Percentiles rank a stretch among this genome's conserved stretches.
Evolutionary conservation across 139 green algal species (phyloP).

Genomic region (Micractinium conductrix): DNA sequence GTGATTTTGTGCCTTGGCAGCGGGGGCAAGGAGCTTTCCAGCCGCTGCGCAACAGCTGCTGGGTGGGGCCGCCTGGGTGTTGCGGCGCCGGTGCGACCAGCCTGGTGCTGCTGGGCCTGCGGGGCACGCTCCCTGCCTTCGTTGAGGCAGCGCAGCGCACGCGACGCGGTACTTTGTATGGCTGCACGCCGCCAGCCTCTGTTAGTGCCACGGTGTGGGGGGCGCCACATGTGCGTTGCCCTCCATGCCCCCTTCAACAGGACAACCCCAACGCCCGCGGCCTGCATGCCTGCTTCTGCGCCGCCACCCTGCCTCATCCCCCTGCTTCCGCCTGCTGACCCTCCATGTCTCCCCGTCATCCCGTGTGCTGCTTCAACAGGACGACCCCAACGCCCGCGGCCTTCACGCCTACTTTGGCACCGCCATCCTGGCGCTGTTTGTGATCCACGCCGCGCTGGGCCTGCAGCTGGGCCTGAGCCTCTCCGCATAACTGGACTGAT

Average conservation of each 20-base stretch:
- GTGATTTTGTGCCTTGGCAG: background rate
- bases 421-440: constrained; percentile 79
- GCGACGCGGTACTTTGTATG: too few relatives aligned
- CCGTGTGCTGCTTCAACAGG: background rate
- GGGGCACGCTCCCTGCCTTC: constrained; percentile 52
- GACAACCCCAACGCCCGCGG: constrained; percentile 48
- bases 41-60: too few relatives aligned
- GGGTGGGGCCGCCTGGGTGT: too few relatives aligned
- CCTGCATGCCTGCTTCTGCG: background rate
- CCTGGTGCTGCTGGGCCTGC: constrained; percentile 46
- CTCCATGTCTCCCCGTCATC: background rate
- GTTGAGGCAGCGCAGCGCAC: too few relatives aligned
- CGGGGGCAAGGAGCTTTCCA: too few relatives aligned
- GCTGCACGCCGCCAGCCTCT: too few relatives aligned
- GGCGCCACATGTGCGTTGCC: too few relatives aligned
- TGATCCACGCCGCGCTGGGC: constrained; percentile 75
- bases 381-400: constrained; percentile 50
- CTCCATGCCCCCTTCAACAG: too few relatives aligned
- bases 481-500: too few relatives aligned
- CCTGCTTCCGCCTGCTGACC: background rate
- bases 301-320: background rate
- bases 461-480: constrained; percentile 81
- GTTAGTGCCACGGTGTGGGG: too few relatives aligned
- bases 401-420: constrained; percentile 82
- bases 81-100: too few relatives aligned